These are phyloP conservation scores for Plasmopara halstedii DNA, from an alignment of 352 stramenopile species.

Conservation along the genomic window DNA sequence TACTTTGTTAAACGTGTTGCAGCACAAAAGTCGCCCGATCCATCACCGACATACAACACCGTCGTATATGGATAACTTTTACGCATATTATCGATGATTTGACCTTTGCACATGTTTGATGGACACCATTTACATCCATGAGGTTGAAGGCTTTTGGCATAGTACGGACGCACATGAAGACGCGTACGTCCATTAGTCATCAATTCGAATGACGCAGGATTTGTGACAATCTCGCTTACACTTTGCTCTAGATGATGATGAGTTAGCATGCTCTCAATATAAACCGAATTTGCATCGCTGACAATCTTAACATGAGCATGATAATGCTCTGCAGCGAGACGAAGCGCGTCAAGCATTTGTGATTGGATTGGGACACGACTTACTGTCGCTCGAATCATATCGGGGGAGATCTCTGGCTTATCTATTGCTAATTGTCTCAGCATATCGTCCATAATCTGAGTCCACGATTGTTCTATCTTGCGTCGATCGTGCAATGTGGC, in stretches of 20 bases:
- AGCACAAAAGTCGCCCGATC: slow-evolving; percentile 62
- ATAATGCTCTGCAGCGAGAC: slow-evolving; percentile 29
- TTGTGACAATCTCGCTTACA: slow-evolving; percentile 51
- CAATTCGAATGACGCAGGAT: slow-evolving; percentile 36
- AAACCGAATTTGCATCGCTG: slow-evolving; percentile 74
- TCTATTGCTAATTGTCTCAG: slow-evolving; percentile 32
- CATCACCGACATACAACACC: slow-evolving; percentile 72
- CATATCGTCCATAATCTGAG: slow-evolving; percentile 61
- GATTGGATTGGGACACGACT: slow-evolving; percentile 48
- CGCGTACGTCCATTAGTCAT: slow-evolving; percentile 12
- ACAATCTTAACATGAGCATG: slow-evolving; percentile 53
- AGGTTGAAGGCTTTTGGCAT: slow-evolving; percentile 23
- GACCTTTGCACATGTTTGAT: slow-evolving; percentile 78
- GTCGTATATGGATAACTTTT: slow-evolving; percentile 21
- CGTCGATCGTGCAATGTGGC: slow-evolving; percentile 21
- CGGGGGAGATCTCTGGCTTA: slow-evolving; percentile 27
- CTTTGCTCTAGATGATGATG: slow-evolving; percentile 21
- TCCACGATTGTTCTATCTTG: slow-evolving; percentile 37
- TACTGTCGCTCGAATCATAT: slow-evolving; percentile 35
- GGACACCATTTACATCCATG: slow-evolving; percentile 58
- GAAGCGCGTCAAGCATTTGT: slow-evolving; percentile 63
- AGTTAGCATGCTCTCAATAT: slow-evolving; percentile 70
- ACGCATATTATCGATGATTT: slow-evolving; percentile 49
- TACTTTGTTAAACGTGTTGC: slow-evolving; percentile 46
- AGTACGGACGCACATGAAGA: slow-evolving; percentile 49